Evolutionary conservation across 2,329 filamentous ascomycete species (phyloP).

Genomic region (Exophiala sp.): DNA sequence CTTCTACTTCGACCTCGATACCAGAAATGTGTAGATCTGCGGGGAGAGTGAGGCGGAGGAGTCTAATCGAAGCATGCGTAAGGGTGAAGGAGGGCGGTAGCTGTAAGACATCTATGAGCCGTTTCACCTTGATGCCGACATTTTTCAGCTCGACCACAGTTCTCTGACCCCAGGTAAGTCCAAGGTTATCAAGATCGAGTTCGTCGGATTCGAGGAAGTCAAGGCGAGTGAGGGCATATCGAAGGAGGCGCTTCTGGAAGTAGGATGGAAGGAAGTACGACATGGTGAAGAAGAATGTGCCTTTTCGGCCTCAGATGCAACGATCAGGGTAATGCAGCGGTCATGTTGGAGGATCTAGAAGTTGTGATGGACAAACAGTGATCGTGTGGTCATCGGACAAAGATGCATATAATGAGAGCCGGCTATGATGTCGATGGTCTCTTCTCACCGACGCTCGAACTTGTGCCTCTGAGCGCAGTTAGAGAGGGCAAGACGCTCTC

Average conservation of each 20-base stretch:
- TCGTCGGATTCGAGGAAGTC: slow-evolving; percentile 84
- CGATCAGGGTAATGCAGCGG: slow-evolving; percentile 5
- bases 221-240: slow-evolving; percentile 74
- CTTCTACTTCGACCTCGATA: slow-evolving; percentile 74
- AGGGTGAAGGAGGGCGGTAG: slow-evolving; percentile 23
- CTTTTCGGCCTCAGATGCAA: slow-evolving; percentile 6
- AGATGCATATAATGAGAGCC: neutral
- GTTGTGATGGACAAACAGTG: neutral
- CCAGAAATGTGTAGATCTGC: slow-evolving; percentile 82
- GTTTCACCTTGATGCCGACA: slow-evolving; percentile 51
- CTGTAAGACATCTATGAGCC: slow-evolving; percentile 28
- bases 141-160: slow-evolving; percentile 81
- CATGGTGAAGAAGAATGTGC: slow-evolving; percentile 46
- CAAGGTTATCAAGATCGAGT: slow-evolving; percentile 77
- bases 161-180: slow-evolving; percentile 73
- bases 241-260: slow-evolving; percentile 80
- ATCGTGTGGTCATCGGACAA: neutral
- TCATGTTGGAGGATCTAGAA: slow-evolving; percentile 6
- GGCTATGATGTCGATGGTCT: neutral
- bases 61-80: slow-evolving; percentile 58
- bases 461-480: neutral
- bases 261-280: slow-evolving; percentile 69
- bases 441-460: neutral
- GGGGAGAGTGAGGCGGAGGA: slow-evolving; percentile 75
- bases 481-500: neutral